These are phyloP conservation scores for Sugiyamaella qingdaonensis DNA, from an alignment of 805 yeast genomes.

Conservation along the genomic window DNA sequence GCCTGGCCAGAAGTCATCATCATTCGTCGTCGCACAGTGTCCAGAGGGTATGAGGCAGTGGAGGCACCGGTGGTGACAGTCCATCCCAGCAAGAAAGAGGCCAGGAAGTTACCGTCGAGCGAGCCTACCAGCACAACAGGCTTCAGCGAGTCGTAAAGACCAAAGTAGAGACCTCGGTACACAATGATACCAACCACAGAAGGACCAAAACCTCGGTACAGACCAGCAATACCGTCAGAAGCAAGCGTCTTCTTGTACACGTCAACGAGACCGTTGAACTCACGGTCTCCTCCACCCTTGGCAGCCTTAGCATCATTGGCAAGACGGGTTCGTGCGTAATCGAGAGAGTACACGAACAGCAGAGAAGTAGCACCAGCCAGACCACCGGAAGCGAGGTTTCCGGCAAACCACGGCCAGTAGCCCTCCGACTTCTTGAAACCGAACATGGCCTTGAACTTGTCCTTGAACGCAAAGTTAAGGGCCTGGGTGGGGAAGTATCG, in stretches of 20 bases:
- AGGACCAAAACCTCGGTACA: slow-evolving; percentile 99
- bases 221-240: slow-evolving; percentile 96
- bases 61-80: slow-evolving; percentile 97
- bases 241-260: slow-evolving; percentile 95
- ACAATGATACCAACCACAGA: slow-evolving; percentile 96
- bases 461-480: slow-evolving; percentile 97
- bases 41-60: slow-evolving; percentile 98
- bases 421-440: slow-evolving; percentile 96
- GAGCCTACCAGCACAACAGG: slow-evolving; percentile 93
- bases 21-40: slow-evolving; percentile 99
- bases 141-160: slow-evolving; percentile 94
- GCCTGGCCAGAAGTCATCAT: slow-evolving; percentile 99
- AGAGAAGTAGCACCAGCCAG: slow-evolving; percentile 95
- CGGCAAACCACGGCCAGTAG: slow-evolving; percentile 91
- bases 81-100: slow-evolving; percentile 97
- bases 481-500: slow-evolving; percentile 99
- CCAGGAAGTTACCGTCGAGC: slow-evolving; percentile 89
- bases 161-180: slow-evolving; percentile 99
- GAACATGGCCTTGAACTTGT: slow-evolving; percentile 89
- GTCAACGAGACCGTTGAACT: slow-evolving; percentile 95
- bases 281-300: slow-evolving; percentile 80
- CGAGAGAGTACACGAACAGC: slow-evolving; percentile 92
- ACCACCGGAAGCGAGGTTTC: slow-evolving; percentile 99
- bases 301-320: slow-evolving; percentile 96
- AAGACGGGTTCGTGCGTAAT: slow-evolving; percentile 97